These are phyloP conservation scores for Fraxinus pennsylvanica DNA, from an alignment of 257 asterid species.

Conservation along the genomic window DNA sequence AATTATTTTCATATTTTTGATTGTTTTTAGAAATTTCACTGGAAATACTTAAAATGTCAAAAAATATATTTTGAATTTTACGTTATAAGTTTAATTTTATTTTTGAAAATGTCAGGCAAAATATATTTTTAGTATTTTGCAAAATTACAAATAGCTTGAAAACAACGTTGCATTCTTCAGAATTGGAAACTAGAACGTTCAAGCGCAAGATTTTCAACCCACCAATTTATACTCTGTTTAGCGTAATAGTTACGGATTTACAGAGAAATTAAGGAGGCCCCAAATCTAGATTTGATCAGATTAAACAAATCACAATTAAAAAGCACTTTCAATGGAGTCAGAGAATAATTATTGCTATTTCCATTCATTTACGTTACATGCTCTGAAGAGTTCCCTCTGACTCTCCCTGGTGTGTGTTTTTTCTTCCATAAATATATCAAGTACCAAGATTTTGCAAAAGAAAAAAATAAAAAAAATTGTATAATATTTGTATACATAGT, in stretches of 20 bases:
- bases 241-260: not conserved
- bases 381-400: not conserved
- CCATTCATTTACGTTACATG: slow-evolving; percentile 7
- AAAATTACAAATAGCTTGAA: too few relatives aligned
- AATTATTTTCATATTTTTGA: too few relatives aligned
- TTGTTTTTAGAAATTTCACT: too few relatives aligned
- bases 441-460: not conserved
- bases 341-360: not conserved
- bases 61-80: too few relatives aligned
- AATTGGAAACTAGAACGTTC: not conserved
- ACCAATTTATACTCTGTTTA: not conserved
- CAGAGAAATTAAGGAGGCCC: not conserved
- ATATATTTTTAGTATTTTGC: too few relatives aligned
- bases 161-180: too few relatives aligned
- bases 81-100: too few relatives aligned
- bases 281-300: not conserved
- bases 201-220: not conserved
- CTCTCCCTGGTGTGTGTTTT: not conserved
- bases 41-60: too few relatives aligned
- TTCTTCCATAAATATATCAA: not conserved
- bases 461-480: not conserved
- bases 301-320: not conserved
- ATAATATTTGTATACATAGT: not conserved
- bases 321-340: not conserved
- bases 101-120: too few relatives aligned